These are phyloP conservation scores for Hymenoscyphus infarciens DNA, from an alignment of 2,329 filamentous ascomycete genomes.

Conservation along the genomic window DNA sequence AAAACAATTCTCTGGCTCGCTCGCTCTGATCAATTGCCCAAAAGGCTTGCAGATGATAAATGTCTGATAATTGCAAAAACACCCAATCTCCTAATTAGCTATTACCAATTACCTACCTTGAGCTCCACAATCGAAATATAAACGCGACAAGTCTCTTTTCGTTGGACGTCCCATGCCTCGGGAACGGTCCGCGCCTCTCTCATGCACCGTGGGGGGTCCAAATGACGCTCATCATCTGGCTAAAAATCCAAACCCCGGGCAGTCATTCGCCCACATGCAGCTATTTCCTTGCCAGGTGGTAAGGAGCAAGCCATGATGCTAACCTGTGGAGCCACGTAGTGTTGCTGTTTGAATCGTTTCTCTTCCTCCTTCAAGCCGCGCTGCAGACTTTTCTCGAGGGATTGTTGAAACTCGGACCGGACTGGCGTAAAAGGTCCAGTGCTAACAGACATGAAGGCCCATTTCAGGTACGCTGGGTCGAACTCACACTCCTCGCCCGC, in stretches of 20 bases:
- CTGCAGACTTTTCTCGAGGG: conserved; percentile 6
- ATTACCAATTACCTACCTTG: neutral
- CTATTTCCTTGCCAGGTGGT: conserved; percentile 10
- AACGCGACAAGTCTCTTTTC: neutral
- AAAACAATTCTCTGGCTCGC: neutral
- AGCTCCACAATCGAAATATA: neutral
- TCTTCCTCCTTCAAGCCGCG: conserved; percentile 5
- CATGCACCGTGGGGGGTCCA: neutral
- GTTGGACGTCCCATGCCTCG: neutral
- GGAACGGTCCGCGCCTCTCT: neutral
- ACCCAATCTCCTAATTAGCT: neutral
- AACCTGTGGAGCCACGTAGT: conserved; percentile 12
- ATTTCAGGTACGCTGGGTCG: conserved; percentile 1
- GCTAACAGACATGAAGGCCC: conserved; percentile 13
- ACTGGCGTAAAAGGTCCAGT: conserved; percentile 14
- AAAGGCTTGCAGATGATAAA: neutral
- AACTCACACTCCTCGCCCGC: conserved; percentile 1
- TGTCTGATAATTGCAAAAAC: neutral
- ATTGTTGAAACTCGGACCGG: conserved; percentile 1
- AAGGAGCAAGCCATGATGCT: conserved; percentile 12
- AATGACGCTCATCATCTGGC: neutral
- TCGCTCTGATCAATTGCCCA: neutral
- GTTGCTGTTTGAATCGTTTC: neutral
- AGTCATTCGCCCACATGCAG: conserved; percentile 11
- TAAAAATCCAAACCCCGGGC: conserved; percentile 1